Conservation (phyloP, 257 asterid genomes). For the Gynochthodes officinalis region DNA sequence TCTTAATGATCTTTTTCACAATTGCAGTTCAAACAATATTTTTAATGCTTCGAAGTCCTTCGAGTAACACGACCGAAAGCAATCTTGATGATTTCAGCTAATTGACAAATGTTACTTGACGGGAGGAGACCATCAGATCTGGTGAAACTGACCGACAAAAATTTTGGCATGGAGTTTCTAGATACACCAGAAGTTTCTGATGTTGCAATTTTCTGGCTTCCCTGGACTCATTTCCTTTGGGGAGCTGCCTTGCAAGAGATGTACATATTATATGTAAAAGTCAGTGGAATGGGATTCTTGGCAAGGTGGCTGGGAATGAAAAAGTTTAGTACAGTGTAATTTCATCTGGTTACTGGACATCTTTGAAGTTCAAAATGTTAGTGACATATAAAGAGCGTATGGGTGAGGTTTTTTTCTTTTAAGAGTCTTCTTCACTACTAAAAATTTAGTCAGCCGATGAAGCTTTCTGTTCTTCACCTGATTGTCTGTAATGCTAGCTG, state of each 20-base stretch:
- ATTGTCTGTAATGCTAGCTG: too few relatives aligned
- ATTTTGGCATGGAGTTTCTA: neutral
- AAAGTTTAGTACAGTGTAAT: neutral
- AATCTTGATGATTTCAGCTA: neutral
- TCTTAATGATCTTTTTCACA: too few relatives aligned
- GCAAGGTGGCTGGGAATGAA: neutral
- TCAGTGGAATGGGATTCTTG: neutral
- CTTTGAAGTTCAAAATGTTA: neutral
- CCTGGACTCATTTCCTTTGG: neutral
- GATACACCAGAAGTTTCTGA: neutral
- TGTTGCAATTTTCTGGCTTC: neutral
- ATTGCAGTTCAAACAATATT: slow-evolving; percentile 12
- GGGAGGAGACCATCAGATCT: neutral
- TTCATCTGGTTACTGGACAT: neutral
- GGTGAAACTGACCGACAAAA: neutral
- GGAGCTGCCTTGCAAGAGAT: neutral
- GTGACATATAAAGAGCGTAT: neutral
- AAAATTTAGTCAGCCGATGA: neutral
- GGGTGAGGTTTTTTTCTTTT: neutral
- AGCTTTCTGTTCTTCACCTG: too few relatives aligned
- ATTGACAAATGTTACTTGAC: neutral
- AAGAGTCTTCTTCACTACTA: neutral
- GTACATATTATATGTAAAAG: neutral
- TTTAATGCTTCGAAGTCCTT: neutral
- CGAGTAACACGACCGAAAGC: neutral